Evolutionary conservation across 306 rosid species (phyloP).

Genomic region (Cucurbita maxima): DNA sequence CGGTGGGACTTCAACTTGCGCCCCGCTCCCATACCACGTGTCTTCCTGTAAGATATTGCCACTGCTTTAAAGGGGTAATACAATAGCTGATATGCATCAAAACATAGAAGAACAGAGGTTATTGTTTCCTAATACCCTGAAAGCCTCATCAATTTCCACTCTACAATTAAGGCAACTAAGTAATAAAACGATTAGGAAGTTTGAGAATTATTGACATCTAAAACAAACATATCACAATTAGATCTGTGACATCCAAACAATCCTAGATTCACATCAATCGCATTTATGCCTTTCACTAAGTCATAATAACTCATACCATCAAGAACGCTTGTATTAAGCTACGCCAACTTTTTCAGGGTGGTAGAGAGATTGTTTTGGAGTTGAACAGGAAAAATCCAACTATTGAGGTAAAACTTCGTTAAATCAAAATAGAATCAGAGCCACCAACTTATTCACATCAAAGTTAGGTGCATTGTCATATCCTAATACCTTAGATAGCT

Average conservation of each 20-base stretch:
- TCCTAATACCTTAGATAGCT: not conserved
- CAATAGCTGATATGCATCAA: not conserved
- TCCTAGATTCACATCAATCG: not conserved
- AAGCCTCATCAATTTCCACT: not conserved
- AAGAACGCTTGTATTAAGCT: not conserved
- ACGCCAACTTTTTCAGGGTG: not conserved
- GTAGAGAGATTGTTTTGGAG: not conserved
- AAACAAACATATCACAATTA: not conserved
- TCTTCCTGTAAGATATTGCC: constrained; percentile 20
- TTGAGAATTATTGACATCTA: not conserved
- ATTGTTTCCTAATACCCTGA: not conserved
- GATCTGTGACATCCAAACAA: not conserved
- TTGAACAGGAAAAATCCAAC: not conserved
- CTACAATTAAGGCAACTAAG: not conserved
- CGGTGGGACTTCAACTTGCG: constrained; percentile 61
- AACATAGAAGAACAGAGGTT: not conserved
- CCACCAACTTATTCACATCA: not conserved
- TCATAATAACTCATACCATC: not conserved
- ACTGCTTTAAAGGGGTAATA: not conserved
- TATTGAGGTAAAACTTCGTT: not conserved
- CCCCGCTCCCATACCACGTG: constrained; percentile 56
- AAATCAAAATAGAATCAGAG: not conserved
- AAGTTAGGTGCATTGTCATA: not conserved
- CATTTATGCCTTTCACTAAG: not conserved
- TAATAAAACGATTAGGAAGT: not conserved